A percentile compares a stretch with the other conserved stretches of the same genome.
Conservation (phyloP, 805 yeast genomes). For the Kodamaea hsintzibuensis region DNA sequence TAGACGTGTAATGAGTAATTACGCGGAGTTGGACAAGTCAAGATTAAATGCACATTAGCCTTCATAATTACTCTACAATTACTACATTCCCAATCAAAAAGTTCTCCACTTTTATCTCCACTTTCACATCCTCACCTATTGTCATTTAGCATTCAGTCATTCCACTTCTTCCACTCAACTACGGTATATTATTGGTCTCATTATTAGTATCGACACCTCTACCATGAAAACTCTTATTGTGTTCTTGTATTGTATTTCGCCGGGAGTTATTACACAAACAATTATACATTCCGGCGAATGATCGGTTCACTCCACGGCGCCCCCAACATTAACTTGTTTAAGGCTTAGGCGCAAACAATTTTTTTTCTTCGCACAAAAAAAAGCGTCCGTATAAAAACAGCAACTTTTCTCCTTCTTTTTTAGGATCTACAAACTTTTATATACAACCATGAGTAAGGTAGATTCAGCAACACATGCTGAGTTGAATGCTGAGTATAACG, state of each 20-base stretch:
- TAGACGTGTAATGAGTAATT: too few species aligned
- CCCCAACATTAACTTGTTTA: neutral
- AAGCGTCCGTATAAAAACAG: neutral
- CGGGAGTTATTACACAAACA: neutral
- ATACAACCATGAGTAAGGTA: conserved; percentile 1
- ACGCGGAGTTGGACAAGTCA: too few species aligned
- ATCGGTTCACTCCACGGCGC: neutral
- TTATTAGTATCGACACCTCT: neutral
- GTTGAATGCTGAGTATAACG: neutral
- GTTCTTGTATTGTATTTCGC: neutral
- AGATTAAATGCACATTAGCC: too few species aligned
- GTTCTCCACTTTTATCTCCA: too few species aligned
- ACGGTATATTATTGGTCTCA: too few species aligned
- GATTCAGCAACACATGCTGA: conserved; percentile 3
- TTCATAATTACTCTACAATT: too few species aligned
- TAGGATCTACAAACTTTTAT: neutral
- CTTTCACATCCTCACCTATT: too few species aligned
- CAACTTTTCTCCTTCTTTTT: neutral
- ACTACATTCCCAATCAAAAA: too few species aligned
- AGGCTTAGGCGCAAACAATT: neutral
- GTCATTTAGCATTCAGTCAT: too few species aligned
- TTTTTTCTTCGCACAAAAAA: neutral
- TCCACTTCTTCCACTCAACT: too few species aligned
- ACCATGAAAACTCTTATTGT: neutral
- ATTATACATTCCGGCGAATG: neutral